Evolutionary conservation across 73 alveolate genomes (phyloP).

Genomic region (Paramecium caudatum): DNA sequence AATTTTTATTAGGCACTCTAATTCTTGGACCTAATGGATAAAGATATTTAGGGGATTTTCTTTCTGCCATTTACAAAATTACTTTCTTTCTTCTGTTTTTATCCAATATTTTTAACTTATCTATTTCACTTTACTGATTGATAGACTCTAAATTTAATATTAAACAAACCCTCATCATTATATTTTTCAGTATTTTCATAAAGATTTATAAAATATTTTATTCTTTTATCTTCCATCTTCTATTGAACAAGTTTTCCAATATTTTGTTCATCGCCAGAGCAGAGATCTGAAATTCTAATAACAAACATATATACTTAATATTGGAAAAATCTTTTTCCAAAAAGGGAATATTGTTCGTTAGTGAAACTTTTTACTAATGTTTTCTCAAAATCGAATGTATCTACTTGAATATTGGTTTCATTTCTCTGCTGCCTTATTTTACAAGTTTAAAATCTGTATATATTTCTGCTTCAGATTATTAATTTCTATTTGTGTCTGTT

Average conservation of each 20-base stretch:
- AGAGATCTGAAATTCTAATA: no score
- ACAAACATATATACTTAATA: no score
- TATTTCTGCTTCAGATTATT: background rate
- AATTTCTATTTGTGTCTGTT: background rate
- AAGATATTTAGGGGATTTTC: conserved; percentile 24
- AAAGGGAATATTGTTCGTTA: no score
- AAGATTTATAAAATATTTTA: background rate
- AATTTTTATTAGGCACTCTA: background rate
- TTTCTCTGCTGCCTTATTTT: background rate
- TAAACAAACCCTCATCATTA: background rate
- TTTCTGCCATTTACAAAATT: conserved; percentile 7
- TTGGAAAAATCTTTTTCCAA: no score
- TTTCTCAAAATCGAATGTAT: background rate
- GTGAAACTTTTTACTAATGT: background rate
- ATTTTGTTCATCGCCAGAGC: no score
- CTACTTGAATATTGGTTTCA: conserved; percentile 9
- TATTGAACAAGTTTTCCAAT: conserved; percentile 15
- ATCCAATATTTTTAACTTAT: background rate
- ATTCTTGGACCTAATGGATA: conserved; percentile 25
- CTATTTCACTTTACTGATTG: no score
- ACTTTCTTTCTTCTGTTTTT: conserved; percentile 17
- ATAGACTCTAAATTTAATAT: no score
- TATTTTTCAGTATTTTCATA: background rate
- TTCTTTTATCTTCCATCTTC: conserved; percentile 1
- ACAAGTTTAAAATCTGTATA: background rate